phyloP scores from a whole-genome alignment of 2,329 filamentous ascomycete species.

The Phyllosticta capitalensis region DNA sequence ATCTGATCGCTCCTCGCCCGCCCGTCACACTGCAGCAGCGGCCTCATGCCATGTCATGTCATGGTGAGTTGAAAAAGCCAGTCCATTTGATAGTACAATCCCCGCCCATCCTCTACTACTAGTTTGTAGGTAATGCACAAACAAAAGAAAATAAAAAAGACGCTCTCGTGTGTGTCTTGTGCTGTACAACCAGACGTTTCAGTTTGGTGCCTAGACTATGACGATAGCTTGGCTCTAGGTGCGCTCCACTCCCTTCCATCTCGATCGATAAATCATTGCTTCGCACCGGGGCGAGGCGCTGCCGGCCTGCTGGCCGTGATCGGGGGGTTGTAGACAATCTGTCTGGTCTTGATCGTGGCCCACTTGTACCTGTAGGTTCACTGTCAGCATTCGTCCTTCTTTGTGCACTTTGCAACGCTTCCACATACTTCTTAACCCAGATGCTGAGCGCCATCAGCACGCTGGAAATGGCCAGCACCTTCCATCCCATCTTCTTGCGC shows the following conservation, averaged over 20 bases:
- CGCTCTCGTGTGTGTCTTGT: constrained; percentile 9
- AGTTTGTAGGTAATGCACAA: constrained; percentile 7
- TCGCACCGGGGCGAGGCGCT: neutral
- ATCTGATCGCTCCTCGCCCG: neutral
- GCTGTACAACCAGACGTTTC: constrained; percentile 9
- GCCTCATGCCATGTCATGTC: neutral
- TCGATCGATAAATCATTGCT: neutral
- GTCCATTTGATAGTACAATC: constrained; percentile 8
- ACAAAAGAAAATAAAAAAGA: constrained; percentile 9
- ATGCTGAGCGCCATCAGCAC: constrained; percentile 79
- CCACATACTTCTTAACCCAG: constrained; percentile 76
- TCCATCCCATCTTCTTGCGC: constrained; percentile 99
- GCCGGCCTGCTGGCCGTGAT: constrained; percentile 3
- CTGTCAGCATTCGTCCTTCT: constrained; percentile 20
- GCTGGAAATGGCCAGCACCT: constrained; percentile 74
- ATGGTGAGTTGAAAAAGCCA: neutral
- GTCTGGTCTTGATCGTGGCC: constrained; percentile 89
- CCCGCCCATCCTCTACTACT: constrained; percentile 7
- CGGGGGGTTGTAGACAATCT: constrained; percentile 80
- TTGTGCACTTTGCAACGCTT: neutral
- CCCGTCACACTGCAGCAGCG: neutral
- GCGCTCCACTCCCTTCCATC: neutral
- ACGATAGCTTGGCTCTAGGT: neutral
- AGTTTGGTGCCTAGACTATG: neutral
- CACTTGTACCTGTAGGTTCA: constrained; percentile 68